Percentiles rank a stretch among this genome's conserved stretches.
phyloP scores from a whole-genome alignment of 345 rosid genomes.

The Aquilaria malaccensis region DNA sequence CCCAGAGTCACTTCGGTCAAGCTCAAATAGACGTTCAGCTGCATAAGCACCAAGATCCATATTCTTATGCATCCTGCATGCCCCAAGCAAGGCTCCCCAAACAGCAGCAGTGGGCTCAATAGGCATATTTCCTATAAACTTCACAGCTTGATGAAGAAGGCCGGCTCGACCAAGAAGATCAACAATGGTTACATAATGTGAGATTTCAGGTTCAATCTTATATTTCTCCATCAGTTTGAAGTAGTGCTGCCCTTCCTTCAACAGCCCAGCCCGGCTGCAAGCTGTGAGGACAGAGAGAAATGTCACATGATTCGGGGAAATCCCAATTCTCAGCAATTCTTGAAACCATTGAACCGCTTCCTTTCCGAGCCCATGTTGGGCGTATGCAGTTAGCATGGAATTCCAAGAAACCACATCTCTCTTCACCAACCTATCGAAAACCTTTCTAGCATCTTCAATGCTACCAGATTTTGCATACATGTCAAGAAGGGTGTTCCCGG shows the following conservation, averaged over 20 bases:
- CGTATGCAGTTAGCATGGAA: conserved; percentile 38
- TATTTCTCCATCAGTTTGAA: conserved; percentile 34
- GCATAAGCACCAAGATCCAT: conserved; percentile 43
- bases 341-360: conserved; percentile 25
- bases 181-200: conserved; percentile 38
- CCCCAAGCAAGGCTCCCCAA: conserved; percentile 58
- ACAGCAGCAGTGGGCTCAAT: conserved; percentile 38
- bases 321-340: conserved; percentile 29
- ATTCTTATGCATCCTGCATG: conserved; percentile 55
- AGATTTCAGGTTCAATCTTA: conserved; percentile 26
- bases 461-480: conserved; percentile 54
- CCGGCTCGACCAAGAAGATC: conserved; percentile 60
- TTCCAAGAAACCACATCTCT: conserved; percentile 45
- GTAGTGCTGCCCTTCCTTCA: conserved; percentile 31
- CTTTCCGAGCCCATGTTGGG: conserved; percentile 37
- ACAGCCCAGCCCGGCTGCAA: conserved; percentile 48
- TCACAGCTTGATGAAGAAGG: conserved; percentile 28
- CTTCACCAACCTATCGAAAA: conserved; percentile 31
- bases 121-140: conserved; percentile 40
- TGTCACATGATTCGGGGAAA: conserved; percentile 37
- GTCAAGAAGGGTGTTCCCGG: conserved; percentile 44
- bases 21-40: conserved; percentile 37
- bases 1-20: conserved; percentile 40
- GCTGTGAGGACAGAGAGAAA: conserved; percentile 49
- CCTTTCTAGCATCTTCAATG: conserved; percentile 35